Percentiles rank a stretch among this genome's conserved stretches.
These are phyloP conservation scores for Mortierella polycephala DNA, from an alignment of 371 early-diverging fungal species.

Conservation along the genomic window DNA sequence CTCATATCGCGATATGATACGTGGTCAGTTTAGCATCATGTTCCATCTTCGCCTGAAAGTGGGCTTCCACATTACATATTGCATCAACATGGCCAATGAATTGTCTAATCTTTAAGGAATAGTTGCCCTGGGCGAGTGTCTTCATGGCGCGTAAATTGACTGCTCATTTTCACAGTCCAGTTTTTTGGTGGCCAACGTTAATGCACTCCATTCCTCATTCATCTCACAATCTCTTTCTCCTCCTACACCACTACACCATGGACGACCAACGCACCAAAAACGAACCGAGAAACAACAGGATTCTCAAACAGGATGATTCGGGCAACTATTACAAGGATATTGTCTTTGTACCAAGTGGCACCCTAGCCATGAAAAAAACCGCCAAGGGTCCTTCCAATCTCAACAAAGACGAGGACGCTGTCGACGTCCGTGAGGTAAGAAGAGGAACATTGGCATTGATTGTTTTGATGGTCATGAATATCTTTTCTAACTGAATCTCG, in stretches of 20 bases:
- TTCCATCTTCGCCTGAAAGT: background rate
- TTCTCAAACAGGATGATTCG: conserved; percentile 18
- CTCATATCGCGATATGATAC: too few species aligned
- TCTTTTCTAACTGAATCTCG: background rate
- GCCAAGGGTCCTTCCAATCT: background rate
- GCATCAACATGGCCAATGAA: too few species aligned
- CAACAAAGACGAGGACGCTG: conserved; percentile 16
- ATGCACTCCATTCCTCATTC: background rate
- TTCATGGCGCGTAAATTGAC: too few species aligned
- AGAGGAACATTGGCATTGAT: too few species aligned
- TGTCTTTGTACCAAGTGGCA: conserved; percentile 38
- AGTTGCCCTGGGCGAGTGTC: too few species aligned
- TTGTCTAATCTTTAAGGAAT: too few species aligned
- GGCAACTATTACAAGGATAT: conserved; percentile 41
- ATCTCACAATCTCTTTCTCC: background rate
- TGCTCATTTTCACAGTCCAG: background rate
- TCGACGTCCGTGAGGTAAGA: conserved; percentile 28
- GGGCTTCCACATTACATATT: background rate
- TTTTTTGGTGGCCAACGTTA: background rate
- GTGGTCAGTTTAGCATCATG: background rate
- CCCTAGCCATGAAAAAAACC: conserved; percentile 19
- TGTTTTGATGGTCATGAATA: too few species aligned
- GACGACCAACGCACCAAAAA: background rate
- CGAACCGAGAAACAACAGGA: conserved; percentile 5
- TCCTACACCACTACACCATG: too few species aligned